Evolutionary conservation across 106 monocot species (phyloP).

Genomic region (Triglochin maritima): DNA sequence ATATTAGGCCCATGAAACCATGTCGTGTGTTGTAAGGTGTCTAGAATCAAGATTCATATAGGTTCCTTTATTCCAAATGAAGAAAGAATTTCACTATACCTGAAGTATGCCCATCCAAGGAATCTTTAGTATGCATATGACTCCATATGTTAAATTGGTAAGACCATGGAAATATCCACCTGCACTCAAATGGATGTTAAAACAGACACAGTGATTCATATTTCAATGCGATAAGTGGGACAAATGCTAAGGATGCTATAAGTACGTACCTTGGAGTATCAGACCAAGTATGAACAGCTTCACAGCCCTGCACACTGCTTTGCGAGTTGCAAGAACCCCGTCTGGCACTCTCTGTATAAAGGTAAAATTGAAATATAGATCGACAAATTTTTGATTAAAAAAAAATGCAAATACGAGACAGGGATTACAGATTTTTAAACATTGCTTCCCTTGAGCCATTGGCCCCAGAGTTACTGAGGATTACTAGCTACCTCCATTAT

Average conservation of each 20-base stretch:
- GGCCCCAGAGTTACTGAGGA: not conserved
- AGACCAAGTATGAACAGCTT: slow-evolving; percentile 12
- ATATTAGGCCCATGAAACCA: not conserved
- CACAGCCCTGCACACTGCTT: slow-evolving; percentile 8
- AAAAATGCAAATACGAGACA: not conserved
- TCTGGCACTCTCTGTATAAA: slow-evolving; percentile 9
- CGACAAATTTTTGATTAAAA: not conserved
- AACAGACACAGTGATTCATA: not conserved
- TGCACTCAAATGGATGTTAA: not conserved
- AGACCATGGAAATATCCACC: slow-evolving; percentile 18
- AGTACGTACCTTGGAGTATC: slow-evolving; percentile 12
- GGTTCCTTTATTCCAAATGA: no score
- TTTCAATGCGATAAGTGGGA: not conserved
- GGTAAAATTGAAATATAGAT: not conserved
- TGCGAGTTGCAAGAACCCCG: slow-evolving; percentile 5
- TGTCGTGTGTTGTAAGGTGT: no score
- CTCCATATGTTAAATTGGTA: slow-evolving; percentile 18
- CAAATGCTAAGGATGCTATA: not conserved
- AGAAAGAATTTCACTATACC: not conserved
- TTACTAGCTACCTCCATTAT: not conserved
- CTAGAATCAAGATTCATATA: no score
- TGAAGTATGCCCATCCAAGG: slow-evolving; percentile 22
- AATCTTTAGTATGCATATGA: slow-evolving; percentile 7
- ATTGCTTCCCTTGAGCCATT: not conserved
- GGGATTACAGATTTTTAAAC: not conserved